Evolutionary conservation across 2,329 filamentous ascomycete genomes (phyloP).

Genomic region (Parasarocladium wereldwijsianum): DNA sequence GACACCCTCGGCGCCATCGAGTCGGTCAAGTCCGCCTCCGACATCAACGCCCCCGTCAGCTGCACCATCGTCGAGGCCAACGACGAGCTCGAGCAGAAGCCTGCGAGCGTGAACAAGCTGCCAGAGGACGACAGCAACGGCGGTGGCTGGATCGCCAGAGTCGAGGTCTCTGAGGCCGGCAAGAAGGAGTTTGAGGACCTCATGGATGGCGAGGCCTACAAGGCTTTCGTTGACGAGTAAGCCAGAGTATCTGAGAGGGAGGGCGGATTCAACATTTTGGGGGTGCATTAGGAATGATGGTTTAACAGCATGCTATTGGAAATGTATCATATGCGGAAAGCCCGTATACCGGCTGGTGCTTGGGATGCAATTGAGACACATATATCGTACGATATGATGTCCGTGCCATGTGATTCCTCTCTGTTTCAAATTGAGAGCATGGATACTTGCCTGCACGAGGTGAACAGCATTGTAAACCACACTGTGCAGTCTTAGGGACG

Average conservation of each 20-base stretch:
- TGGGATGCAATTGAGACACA: too few species aligned
- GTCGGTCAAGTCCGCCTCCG: slow-evolving; percentile 95
- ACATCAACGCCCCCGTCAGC: slow-evolving; percentile 79
- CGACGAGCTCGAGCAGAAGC: slow-evolving; percentile 63
- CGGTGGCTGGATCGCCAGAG: slow-evolving; percentile 87
- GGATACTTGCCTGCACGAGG: too few species aligned
- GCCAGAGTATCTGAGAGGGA: too few species aligned
- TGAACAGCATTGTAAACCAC: too few species aligned
- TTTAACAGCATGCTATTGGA: too few species aligned
- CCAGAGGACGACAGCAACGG: slow-evolving; percentile 63
- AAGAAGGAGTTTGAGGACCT: slow-evolving; percentile 56
- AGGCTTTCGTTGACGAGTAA: slow-evolving; percentile 39
- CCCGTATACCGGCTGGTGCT: too few species aligned
- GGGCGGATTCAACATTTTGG: slow-evolving; percentile 1
- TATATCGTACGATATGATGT: too few species aligned
- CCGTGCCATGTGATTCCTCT: too few species aligned
- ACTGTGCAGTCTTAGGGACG: too few species aligned
- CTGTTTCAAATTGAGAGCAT: too few species aligned
- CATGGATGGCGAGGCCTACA: slow-evolving; percentile 69
- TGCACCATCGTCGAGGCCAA: slow-evolving; percentile 70
- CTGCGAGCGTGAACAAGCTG: slow-evolving; percentile 74
- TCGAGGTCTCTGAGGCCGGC: slow-evolving; percentile 55
- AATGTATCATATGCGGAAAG: too few species aligned
- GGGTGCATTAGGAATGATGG: too few species aligned
- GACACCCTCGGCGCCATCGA: slow-evolving; percentile 90